Conservation (phyloP, 2,329 filamentous ascomycete species). For the Paecilomyces formosus region DNA sequence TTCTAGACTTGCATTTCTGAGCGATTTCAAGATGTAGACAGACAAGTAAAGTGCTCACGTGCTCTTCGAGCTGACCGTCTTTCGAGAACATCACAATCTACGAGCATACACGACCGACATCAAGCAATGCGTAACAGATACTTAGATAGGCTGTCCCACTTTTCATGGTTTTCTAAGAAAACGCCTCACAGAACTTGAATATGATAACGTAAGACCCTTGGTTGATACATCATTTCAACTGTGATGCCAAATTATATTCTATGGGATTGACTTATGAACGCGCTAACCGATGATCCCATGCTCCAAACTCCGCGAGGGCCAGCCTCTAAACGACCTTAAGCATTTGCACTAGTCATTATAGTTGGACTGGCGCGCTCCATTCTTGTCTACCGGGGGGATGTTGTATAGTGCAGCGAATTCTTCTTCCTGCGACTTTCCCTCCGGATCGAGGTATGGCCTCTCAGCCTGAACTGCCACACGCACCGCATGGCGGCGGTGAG, state of each 20-base stretch:
- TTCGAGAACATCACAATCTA: background rate
- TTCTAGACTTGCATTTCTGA: background rate
- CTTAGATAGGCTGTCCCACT: background rate
- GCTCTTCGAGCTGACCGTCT: background rate
- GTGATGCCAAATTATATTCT: background rate
- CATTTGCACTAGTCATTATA: conserved; percentile 45
- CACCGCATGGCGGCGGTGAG: conserved; percentile 49
- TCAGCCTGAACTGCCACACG: conserved; percentile 43
- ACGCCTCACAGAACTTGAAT: background rate
- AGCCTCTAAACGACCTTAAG: background rate
- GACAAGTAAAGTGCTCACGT: background rate
- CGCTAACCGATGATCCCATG: background rate
- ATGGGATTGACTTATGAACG: background rate
- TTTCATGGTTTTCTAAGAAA: background rate
- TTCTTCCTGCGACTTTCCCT: conserved; percentile 48
- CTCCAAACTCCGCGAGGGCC: background rate
- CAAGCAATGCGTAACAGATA: background rate
- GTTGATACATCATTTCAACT: background rate
- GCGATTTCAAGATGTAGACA: background rate
- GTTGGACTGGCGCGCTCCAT: conserved; percentile 49
- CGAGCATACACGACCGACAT: background rate
- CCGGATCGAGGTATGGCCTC: conserved; percentile 36
- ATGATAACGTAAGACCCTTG: background rate
- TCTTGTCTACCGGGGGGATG: conserved; percentile 47
- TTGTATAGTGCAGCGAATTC: conserved; percentile 42